Conservation (phyloP, 1,284 basidiomycete genomes). For the Lignosus rhinocerotis region DNA sequence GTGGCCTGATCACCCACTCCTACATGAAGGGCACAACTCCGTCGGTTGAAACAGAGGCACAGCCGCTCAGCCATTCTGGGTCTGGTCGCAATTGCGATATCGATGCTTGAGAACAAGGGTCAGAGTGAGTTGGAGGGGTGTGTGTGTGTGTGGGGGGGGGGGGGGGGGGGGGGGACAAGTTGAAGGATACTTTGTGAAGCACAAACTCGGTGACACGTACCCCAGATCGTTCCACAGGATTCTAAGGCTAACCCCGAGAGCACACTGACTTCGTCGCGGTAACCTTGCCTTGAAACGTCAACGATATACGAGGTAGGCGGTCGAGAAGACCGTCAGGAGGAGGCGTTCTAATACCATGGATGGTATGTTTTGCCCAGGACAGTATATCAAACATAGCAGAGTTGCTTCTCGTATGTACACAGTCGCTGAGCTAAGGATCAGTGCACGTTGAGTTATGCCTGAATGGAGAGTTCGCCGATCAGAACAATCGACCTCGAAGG, state of each 20-base stretch:
- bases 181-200: too few species aligned
- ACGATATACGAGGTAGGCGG: not conserved
- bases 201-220: constrained; percentile 18
- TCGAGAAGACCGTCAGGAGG: not conserved
- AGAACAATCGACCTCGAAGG: constrained; percentile 6
- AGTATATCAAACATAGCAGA: not conserved
- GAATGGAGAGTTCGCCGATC: constrained; percentile 6
- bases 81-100: not conserved
- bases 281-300: not conserved
- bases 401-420: not conserved
- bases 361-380: constrained; percentile 6
- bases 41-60: too few species aligned
- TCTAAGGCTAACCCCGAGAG: not conserved
- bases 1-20: not conserved
- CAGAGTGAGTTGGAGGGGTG: not conserved
- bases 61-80: not conserved
- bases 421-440: constrained; percentile 6
- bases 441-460: not conserved
- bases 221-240: constrained; percentile 6
- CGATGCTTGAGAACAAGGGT: not conserved
- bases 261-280: constrained; percentile 1
- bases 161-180: too few species aligned
- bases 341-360: not conserved
- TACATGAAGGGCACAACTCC: not conserved
- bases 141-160: too few species aligned